Evolutionary conservation across 2,329 filamentous ascomycete species (phyloP), one percentile per base, ranked within the genome.

Genomic region (Lachnellula willkommii): DNA sequence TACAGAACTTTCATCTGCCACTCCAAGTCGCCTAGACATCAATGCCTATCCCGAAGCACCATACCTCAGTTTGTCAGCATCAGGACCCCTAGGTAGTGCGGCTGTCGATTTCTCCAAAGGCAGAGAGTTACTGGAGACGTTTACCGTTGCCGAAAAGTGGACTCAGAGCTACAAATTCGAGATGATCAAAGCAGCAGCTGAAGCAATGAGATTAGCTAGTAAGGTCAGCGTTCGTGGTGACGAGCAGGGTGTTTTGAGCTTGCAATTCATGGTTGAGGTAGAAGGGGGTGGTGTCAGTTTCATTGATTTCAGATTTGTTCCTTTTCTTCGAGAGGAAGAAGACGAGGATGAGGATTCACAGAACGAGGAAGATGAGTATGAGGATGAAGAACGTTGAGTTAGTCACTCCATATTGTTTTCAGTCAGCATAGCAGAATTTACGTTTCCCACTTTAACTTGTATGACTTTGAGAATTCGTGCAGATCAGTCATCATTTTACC

Each of bases 181-280:
- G 53, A 81, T 96, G 52, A 79, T 99, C 68, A 91, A 89, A 70
- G 88, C 88, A 62, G 92, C 93, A 0, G 84, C 84, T 47, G 86
- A 93, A 61, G 93, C 94, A n/a, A 97, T 99, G 93, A 85, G 87
- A 47, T 83, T 91, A 39, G 90, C 92, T 4, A 92, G 82, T 66
- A 99, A 97, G 73, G 92, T 97, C 56, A 96, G 91, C 69, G 80
- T 99, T 59, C 80, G 94, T 15, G 87, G 90, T 0, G 94, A 99
- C 71, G 79, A 82, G 2, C 90, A 96, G 69, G 93, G 94, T 0
- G 93, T 99, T 32, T 72, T 99, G 61, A 96, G 90, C 72, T 74
- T 97, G 70, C 94, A 99, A 69, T 96, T 97, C 67, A 94, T 99
- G 88, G 87, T 99, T 15, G 90, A 96, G 69, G 79, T 92, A 43